Conservation (phyloP, 352 stramenopile species). For the Phytophthora sp. region DNA sequence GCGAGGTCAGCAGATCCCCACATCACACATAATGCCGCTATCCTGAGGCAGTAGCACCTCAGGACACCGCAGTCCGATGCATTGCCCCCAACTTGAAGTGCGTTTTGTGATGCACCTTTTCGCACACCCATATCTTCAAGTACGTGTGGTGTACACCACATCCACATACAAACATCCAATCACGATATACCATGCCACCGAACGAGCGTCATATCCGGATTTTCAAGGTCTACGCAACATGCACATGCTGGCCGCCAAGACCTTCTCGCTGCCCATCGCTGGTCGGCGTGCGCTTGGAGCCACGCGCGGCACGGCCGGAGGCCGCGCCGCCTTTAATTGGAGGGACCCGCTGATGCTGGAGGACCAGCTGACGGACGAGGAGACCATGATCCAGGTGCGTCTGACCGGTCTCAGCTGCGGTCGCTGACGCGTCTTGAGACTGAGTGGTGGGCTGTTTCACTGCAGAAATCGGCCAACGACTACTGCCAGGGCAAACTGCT, state of each 20-base stretch:
- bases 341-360: constrained; percentile 83
- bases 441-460: constrained; percentile 2
- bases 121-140: constrained; percentile 24
- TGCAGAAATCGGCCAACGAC: constrained; percentile 89
- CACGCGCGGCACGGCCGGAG: constrained; percentile 53
- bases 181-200: constrained; percentile 44
- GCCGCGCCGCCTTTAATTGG: constrained; percentile 75
- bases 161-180: constrained; percentile 34
- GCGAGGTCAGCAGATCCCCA: no score
- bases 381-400: constrained; percentile 89
- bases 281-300: constrained; percentile 31
- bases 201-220: constrained; percentile 33
- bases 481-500: constrained; percentile 96
- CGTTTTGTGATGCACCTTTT: constrained; percentile 10
- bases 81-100: constrained; percentile 15
- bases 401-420: not conserved
- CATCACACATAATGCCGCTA: not conserved
- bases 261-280: constrained; percentile 26
- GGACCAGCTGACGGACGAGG: constrained; percentile 88
- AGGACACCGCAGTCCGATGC: not conserved
- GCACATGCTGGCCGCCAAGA: constrained; percentile 39
- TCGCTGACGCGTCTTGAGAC: not conserved
- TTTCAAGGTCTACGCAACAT: constrained; percentile 27
- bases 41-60: not conserved
- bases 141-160: constrained; percentile 14